These are phyloP conservation scores for Bruguiera sexangula DNA, from an alignment of 345 rosid genomes.

Conservation along the genomic window DNA sequence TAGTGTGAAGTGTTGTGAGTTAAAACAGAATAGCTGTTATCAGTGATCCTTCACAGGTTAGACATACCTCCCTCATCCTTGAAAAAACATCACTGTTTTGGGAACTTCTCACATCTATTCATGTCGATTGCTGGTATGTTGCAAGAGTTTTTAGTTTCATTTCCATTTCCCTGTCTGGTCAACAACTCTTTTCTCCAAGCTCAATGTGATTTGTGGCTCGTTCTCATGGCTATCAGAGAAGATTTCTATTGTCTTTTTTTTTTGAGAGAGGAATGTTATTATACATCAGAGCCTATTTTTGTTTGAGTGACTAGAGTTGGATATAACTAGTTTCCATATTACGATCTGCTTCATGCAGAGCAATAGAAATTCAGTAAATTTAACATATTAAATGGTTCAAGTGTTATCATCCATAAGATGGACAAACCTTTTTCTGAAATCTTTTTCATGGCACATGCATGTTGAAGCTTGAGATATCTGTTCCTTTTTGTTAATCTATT, in stretches of 20 bases:
- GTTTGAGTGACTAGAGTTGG: not conserved
- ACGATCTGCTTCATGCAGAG: not conserved
- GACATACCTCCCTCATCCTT: not conserved
- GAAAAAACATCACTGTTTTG: not conserved
- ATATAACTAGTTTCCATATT: not conserved
- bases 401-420: not conserved
- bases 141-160: not conserved
- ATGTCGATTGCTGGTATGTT: too few relatives aligned
- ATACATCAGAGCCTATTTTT: not conserved
- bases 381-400: not conserved
- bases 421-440: not conserved
- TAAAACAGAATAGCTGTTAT: not conserved
- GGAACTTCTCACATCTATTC: not conserved
- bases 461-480: conserved; percentile 10
- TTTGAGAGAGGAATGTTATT: not conserved
- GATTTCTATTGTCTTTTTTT: not conserved
- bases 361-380: not conserved
- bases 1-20: not conserved
- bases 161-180: not conserved
- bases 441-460: not conserved
- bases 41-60: not conserved
- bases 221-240: not conserved
- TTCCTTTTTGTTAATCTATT: not conserved
- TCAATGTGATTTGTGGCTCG: not conserved
- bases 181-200: not conserved